These are phyloP conservation scores for Xylaria longipes DNA, from an alignment of 495 filamentous ascomycete species.

Conservation along the genomic window DNA sequence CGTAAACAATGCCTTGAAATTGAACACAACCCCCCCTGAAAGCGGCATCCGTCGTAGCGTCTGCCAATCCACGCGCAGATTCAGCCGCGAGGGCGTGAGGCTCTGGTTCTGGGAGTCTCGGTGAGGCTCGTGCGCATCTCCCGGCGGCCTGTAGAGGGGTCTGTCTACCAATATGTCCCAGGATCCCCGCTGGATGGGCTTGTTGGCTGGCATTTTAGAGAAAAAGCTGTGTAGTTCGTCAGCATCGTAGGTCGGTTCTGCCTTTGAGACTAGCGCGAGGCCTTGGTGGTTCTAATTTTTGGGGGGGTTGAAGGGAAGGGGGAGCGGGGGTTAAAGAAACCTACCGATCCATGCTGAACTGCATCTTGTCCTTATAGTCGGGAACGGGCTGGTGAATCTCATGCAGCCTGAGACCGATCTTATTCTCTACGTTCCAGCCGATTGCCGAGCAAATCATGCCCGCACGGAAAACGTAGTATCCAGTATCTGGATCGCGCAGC, in stretches of 20 bases:
- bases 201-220: slow-evolving; percentile 73
- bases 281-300: not conserved
- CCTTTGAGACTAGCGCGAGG: not conserved
- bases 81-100: slow-evolving; percentile 64
- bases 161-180: slow-evolving; percentile 84
- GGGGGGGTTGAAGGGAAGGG: no score
- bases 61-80: slow-evolving; percentile 92
- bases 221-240: slow-evolving; percentile 61
- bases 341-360: slow-evolving; percentile 81
- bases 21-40: slow-evolving; percentile 79
- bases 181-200: slow-evolving; percentile 84
- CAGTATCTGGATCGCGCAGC: slow-evolving; percentile 72
- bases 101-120: slow-evolving; percentile 62
- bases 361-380: slow-evolving; percentile 91
- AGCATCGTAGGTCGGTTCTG: not conserved
- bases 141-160: slow-evolving; percentile 79
- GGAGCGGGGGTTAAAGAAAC: slow-evolving; percentile 42
- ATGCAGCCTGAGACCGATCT: slow-evolving; percentile 74
- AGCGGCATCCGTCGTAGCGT: slow-evolving; percentile 83
- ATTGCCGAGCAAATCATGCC: slow-evolving; percentile 80
- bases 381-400: slow-evolving; percentile 82
- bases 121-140: slow-evolving; percentile 69
- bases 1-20: slow-evolving; percentile 91
- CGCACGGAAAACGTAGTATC: slow-evolving; percentile 78
- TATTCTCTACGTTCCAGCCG: slow-evolving; percentile 80